phyloP scores from a whole-genome alignment of 228 moss, liverwort and hornwort species.

The Sphagnum magellanicum region DNA sequence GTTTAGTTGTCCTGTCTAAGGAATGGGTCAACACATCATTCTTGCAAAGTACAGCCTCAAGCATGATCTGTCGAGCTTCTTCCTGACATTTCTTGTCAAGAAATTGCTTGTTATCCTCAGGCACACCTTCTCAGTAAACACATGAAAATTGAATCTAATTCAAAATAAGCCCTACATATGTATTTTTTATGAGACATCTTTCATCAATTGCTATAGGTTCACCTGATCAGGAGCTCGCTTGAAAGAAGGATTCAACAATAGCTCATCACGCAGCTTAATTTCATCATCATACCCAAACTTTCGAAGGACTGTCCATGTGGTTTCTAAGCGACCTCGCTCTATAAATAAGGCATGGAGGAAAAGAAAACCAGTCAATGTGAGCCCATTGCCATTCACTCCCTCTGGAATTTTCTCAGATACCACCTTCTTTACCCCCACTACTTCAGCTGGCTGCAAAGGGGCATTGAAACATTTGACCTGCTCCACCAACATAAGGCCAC shows the following conservation, averaged over 20 bases:
- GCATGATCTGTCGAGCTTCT: too few species aligned
- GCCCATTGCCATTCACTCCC: conserved; percentile 83
- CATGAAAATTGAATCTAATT: too few species aligned
- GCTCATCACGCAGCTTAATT: conserved; percentile 81
- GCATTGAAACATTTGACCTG: conserved; percentile 99
- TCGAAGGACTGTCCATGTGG: conserved; percentile 94
- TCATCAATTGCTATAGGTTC: background rate
- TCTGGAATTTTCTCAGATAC: conserved; percentile 96
- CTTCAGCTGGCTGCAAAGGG: conserved; percentile 89
- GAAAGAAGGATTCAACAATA: conserved; percentile 71
- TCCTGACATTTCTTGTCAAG: too few species aligned
- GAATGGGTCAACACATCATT: too few species aligned
- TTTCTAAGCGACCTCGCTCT: conserved; percentile 92
- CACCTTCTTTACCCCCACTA: conserved; percentile 89
- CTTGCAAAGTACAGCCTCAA: too few species aligned
- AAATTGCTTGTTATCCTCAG: too few species aligned
- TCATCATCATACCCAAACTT: conserved; percentile 98
- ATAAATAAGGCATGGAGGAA: conserved; percentile 92
- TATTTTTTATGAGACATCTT: too few species aligned
- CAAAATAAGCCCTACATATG: too few species aligned
- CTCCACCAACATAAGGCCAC: background rate
- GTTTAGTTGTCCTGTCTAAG: too few species aligned
- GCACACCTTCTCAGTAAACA: too few species aligned
- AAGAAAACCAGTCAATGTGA: conserved; percentile 88
- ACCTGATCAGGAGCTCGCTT: conserved; percentile 94